Evolutionary conservation across 2,329 filamentous ascomycete species (phyloP), one percentile per base, ranked within the genome.

Genomic region (Colletotrichum tanaceti): DNA sequence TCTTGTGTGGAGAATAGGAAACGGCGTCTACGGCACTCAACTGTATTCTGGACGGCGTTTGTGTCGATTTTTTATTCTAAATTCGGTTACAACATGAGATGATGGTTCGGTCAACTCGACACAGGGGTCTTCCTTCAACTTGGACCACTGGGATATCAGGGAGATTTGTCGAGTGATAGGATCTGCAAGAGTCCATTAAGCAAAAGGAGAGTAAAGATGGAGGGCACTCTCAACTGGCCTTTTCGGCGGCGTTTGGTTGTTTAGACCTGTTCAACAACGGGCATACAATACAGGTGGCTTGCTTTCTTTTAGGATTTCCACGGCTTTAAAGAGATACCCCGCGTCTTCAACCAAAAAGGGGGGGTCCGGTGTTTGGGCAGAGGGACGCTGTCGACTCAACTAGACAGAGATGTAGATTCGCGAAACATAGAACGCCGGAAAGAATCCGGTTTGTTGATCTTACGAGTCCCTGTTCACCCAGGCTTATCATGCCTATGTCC

Each of bases 291-390:
- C 14, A 32, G 28, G 14, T 43, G 32, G 57, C 43, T 61, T 44
- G 4, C 18, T 60, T 71, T 65, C 59, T 67, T 50, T 53, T 39
- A 68, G 58, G 70, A 55, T 67, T 58, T 53, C 41, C 49, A 54
- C 44, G 67, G 63, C 65, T 71, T 71, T 65, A 58, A 71, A 80
- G 72, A 80, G 81, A 78, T 32, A 32, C 28, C 79, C 76, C 75
- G 67, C 73, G 73, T 73, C 75, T 70, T 77, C 78, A 78, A 77
- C 77, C 73, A 68, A 52, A 44, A 74, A 67, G 73, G 74, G 71
- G 71, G 71, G 70, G 58, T 18, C 32, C 44, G 49, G 54, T 32
- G 47, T 63, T 35, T 68, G 52, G 46, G 35, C 24, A 44, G 44
- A 53, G 53, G 49, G 58, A 43, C 35, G 38, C 61, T 55, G 71